A percentile compares a stretch with the other conserved stretches of the same genome.
Conservation (phyloP, 192 early-diverging fungal genomes). For the Neocallimastix lanati region DNA sequence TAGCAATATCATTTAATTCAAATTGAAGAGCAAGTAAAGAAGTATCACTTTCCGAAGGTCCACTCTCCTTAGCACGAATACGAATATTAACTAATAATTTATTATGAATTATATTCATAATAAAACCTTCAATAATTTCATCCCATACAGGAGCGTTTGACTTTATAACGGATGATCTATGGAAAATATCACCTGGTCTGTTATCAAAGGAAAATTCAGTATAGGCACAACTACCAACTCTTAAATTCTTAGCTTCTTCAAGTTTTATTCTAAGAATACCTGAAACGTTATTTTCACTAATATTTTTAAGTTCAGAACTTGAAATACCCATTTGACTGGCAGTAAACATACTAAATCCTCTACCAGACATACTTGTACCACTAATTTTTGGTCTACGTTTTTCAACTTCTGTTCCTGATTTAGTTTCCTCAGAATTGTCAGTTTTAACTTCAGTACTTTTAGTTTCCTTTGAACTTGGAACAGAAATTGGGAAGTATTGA, state of each 20-base stretch:
- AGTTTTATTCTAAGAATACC: slow-evolving; percentile 32
- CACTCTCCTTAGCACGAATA: not conserved
- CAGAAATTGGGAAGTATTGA: not conserved
- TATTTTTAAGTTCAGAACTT: not conserved
- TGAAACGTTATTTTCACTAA: slow-evolving; percentile 7
- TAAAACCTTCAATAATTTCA: slow-evolving; percentile 8
- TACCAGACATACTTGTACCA: not conserved
- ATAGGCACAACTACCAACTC: slow-evolving; percentile 6
- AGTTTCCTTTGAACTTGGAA: not conserved
- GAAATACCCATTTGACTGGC: not conserved
- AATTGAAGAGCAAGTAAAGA: not conserved
- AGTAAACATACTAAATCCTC: not conserved
- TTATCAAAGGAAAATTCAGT: slow-evolving; percentile 25
- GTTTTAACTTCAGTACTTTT: not conserved
- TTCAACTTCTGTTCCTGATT: not conserved
- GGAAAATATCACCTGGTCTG: slow-evolving; percentile 11
- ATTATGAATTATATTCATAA: slow-evolving; percentile 3
- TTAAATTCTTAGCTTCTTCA: slow-evolving; percentile 14
- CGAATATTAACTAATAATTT: not conserved
- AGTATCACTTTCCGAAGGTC: not conserved
- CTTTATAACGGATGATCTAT: slow-evolving; percentile 13
- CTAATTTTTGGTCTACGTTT: not conserved
- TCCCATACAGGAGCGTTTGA: slow-evolving; percentile 10
- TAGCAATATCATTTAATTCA: not conserved
- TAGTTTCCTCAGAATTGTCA: not conserved